Conservation (phyloP, 2,329 filamentous ascomycete genomes). For the Beauveria asiatica region DNA sequence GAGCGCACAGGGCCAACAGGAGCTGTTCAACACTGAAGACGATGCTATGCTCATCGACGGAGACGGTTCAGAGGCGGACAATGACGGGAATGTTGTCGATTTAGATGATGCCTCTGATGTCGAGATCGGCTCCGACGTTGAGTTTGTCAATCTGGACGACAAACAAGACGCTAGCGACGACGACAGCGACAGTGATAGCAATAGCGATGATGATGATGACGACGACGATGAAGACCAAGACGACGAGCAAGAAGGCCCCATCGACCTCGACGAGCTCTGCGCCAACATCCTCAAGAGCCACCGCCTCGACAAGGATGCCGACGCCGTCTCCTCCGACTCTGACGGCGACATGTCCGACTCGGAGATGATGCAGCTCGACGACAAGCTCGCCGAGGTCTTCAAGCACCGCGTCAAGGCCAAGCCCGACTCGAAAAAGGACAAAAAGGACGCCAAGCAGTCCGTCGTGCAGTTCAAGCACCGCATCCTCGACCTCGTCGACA, state of each 20-base stretch:
- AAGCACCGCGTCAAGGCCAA: constrained; percentile 58
- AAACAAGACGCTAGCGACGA: constrained; percentile 36
- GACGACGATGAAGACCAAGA: constrained; percentile 35
- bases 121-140: constrained; percentile 42
- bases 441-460: constrained; percentile 77
- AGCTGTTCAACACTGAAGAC: constrained; percentile 68
- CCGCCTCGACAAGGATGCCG: constrained; percentile 48
- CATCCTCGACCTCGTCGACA: constrained; percentile 76
- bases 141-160: constrained; percentile 34
- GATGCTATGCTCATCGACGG: constrained; percentile 48
- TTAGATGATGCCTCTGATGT: constrained; percentile 34
- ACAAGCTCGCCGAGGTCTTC: constrained; percentile 78
- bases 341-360: constrained; percentile 89
- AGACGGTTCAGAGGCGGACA: constrained; percentile 28
- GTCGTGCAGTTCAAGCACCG: constrained; percentile 94
- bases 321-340: constrained; percentile 48
- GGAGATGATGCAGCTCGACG: constrained; percentile 85
- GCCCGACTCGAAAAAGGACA: constrained; percentile 68
- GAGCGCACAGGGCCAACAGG: constrained; percentile 72
- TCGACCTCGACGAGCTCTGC: constrained; percentile 62
- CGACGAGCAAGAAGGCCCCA: constrained; percentile 35
- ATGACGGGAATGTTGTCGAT: constrained; percentile 24
- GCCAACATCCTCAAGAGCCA: constrained; percentile 71
- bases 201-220: constrained; percentile 36
- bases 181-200: constrained; percentile 28